phyloP scores from a whole-genome alignment of 202 grass and related monocot species.

The Elaeis oleifera region DNA sequence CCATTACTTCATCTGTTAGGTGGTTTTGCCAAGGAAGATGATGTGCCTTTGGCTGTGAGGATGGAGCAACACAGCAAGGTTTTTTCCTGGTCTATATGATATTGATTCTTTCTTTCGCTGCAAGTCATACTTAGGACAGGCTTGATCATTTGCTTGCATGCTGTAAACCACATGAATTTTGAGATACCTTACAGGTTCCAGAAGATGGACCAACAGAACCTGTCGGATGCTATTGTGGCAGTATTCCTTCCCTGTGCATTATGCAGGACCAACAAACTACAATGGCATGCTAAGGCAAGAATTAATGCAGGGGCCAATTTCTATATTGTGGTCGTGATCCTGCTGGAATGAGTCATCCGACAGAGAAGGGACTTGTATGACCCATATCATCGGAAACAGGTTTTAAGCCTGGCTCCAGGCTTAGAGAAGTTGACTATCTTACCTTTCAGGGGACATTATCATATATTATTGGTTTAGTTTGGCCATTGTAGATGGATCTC shows the following conservation, averaged over 20 bases:
- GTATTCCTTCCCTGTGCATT: slow-evolving; percentile 94
- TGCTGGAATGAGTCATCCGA: slow-evolving; percentile 87
- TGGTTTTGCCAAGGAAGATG: slow-evolving; percentile 84
- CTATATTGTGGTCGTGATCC: slow-evolving; percentile 97
- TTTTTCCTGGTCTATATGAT: neutral
- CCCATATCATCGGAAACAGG: slow-evolving; percentile 87
- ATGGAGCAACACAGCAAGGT: slow-evolving; percentile 99
- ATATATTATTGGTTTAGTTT: neutral
- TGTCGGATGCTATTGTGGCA: slow-evolving; percentile 62
- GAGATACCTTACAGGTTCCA: slow-evolving; percentile 41
- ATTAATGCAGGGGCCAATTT: slow-evolving; percentile 96
- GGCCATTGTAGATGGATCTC: too few species aligned
- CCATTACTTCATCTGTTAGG: slow-evolving; percentile 77
- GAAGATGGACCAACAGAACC: slow-evolving; percentile 91
- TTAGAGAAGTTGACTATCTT: neutral
- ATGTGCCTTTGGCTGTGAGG: slow-evolving; percentile 75
- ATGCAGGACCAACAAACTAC: slow-evolving; percentile 91
- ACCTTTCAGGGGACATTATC: neutral
- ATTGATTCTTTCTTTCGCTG: neutral
- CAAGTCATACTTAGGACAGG: too few species aligned
- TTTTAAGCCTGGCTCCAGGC: slow-evolving; percentile 69
- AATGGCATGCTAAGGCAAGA: slow-evolving; percentile 89
- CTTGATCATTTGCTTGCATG: too few species aligned
- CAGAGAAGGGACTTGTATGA: slow-evolving; percentile 82
- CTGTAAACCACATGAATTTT: too few species aligned